Percentiles rank a stretch among this genome's conserved stretches.
Conservation (phyloP, 805 yeast species). For the Saccharomycopsis synnaedendra region DNA sequence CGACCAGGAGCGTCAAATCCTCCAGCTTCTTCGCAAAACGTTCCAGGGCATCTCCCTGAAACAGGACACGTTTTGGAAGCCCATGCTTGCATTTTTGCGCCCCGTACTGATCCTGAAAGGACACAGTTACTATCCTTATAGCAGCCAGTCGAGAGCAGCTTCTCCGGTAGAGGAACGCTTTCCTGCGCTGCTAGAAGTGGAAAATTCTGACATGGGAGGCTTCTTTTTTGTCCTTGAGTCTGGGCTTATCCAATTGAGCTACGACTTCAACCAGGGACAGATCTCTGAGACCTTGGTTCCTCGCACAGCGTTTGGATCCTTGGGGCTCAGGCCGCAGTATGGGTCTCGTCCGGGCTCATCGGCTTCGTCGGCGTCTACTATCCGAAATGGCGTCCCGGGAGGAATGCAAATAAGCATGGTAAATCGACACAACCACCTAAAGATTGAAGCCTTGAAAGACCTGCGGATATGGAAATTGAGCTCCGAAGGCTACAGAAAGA, state of each 20-base stretch:
- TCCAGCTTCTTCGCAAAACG: constrained; percentile 28
- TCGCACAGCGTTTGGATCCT: constrained; percentile 65
- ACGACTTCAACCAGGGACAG: constrained; percentile 30
- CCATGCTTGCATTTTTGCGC: constrained; percentile 37
- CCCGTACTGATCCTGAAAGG: constrained; percentile 37
- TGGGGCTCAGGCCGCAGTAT: constrained; percentile 19
- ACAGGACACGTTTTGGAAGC: constrained; percentile 47
- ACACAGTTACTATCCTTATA: constrained; percentile 25
- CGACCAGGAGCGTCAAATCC: background rate
- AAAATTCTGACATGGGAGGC: constrained; percentile 22
- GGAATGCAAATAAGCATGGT: background rate
- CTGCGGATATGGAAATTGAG: constrained; percentile 31
- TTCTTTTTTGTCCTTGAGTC: constrained; percentile 40
- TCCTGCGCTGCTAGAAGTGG: background rate
- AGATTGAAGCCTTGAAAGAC: constrained; percentile 18
- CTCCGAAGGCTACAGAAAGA: constrained; percentile 22
- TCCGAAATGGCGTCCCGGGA: background rate
- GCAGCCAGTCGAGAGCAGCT: background rate
- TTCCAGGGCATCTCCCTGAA: constrained; percentile 46
- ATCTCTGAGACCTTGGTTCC: constrained; percentile 48
- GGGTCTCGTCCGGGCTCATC: background rate
- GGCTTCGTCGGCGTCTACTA: background rate
- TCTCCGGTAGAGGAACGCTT: background rate
- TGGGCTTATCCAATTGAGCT: constrained; percentile 34
- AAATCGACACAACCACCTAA: background rate